Evolutionary conservation across 768 basidiomycete species (phyloP).

Genomic region (Chiua virens): DNA sequence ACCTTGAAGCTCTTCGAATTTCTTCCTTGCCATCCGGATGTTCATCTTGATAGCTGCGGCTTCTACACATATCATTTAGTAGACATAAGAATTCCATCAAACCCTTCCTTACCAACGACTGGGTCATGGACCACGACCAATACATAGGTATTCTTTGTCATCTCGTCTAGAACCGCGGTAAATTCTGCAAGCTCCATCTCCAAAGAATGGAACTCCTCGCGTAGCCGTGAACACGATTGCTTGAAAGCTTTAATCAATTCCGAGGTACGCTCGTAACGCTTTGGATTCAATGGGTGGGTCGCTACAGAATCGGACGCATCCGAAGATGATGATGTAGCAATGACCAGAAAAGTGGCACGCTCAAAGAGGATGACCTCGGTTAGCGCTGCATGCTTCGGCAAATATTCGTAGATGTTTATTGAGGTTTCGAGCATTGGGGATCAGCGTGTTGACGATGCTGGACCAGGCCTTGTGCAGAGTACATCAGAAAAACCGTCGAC

Average conservation of each 20-base stretch:
- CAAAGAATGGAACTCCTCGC: slow-evolving; percentile 82
- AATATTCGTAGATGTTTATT: slow-evolving; percentile 85
- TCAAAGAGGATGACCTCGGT: slow-evolving; percentile 96
- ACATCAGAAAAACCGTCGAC: slow-evolving; percentile 9
- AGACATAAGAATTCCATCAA: neutral
- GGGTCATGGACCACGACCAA: slow-evolving; percentile 88
- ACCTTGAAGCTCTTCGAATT: slow-evolving; percentile 88
- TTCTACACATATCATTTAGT: slow-evolving; percentile 48
- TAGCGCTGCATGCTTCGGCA: slow-evolving; percentile 81
- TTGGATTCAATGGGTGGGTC: slow-evolving; percentile 55
- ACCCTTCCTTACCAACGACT: slow-evolving; percentile 63
- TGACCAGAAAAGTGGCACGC: slow-evolving; percentile 96
- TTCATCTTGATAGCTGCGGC: slow-evolving; percentile 87
- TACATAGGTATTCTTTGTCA: slow-evolving; percentile 93
- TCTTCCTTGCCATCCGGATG: slow-evolving; percentile 79
- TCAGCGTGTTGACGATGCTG: slow-evolving; percentile 92
- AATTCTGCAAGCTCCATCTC: slow-evolving; percentile 87
- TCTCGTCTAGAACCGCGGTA: slow-evolving; percentile 86
- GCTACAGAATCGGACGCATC: slow-evolving; percentile 33
- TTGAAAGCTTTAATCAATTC: slow-evolving; percentile 97
- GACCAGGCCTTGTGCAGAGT: slow-evolving; percentile 82
- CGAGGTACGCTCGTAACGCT: slow-evolving; percentile 82
- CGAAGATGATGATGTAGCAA: slow-evolving; percentile 72
- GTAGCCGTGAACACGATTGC: slow-evolving; percentile 81
- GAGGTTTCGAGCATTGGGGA: slow-evolving; percentile 91